Percentiles rank a stretch among this genome's conserved stretches.
Conservation (phyloP, 2,329 filamentous ascomycete genomes). For the Trichoderma gracile region DNA sequence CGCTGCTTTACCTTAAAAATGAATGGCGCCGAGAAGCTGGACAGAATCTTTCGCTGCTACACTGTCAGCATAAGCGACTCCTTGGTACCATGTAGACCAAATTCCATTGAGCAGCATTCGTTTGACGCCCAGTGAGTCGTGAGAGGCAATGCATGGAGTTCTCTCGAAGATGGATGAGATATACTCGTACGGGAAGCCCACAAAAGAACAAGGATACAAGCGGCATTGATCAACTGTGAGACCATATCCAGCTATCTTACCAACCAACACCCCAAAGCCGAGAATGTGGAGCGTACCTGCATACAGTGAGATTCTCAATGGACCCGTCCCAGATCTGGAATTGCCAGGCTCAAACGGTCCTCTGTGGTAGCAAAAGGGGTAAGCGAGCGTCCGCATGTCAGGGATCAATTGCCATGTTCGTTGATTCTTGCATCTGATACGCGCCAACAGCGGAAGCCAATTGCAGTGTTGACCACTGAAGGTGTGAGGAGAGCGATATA, state of each 20-base stretch:
- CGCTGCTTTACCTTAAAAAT: no score
- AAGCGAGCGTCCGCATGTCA: background rate
- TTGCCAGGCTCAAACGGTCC: background rate
- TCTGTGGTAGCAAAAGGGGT: background rate
- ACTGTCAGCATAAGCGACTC: no score
- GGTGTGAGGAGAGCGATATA: background rate
- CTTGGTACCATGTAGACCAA: no score
- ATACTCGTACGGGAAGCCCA: no score
- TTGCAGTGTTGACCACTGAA: background rate
- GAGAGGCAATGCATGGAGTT: no score
- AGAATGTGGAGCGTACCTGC: slow-evolving; percentile 20
- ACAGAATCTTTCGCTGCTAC: no score
- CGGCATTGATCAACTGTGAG: background rate
- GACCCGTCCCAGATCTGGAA: background rate
- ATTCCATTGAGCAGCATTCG: no score
- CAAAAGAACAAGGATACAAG: no score
- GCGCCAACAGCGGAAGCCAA: background rate
- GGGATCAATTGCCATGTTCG: background rate
- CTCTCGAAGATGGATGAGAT: no score
- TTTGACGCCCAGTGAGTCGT: no score
- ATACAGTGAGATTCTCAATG: background rate
- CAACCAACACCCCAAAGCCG: background rate
- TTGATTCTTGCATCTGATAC: background rate
- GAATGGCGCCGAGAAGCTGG: no score
- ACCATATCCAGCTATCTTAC: no score